Evolutionary conservation across 805 yeast genomes (phyloP).

Genomic region (Lipomyces sp.): DNA sequence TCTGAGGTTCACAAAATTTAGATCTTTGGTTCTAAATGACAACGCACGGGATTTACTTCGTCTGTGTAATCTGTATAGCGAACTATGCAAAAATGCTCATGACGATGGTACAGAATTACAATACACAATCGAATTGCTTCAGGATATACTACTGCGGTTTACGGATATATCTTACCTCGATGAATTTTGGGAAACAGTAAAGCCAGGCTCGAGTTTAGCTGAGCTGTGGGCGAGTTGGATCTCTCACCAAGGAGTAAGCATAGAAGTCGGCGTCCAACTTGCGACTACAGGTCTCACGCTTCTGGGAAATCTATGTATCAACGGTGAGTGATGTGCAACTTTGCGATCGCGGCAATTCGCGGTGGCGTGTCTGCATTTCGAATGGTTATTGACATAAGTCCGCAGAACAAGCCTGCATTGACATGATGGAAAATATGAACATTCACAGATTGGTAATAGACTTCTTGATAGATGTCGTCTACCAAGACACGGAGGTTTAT

Average conservation of each 20-base stretch:
- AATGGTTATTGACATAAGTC: too few species aligned
- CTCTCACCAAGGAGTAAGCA: not conserved
- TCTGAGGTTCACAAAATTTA: too few species aligned
- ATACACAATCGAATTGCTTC: not conserved
- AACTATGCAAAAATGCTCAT: not conserved
- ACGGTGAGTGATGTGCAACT: too few species aligned
- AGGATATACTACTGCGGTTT: not conserved
- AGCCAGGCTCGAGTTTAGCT: not conserved
- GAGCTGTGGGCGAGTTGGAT: slow-evolving; percentile 11
- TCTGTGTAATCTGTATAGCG: too few species aligned
- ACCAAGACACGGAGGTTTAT: slow-evolving; percentile 1
- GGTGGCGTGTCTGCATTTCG: too few species aligned
- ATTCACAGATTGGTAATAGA: slow-evolving; percentile 1
- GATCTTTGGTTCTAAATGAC: too few species aligned
- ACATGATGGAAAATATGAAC: not conserved
- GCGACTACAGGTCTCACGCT: slow-evolving; percentile 7
- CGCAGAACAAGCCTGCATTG: slow-evolving; percentile 2
- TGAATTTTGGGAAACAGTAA: not conserved
- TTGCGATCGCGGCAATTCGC: too few species aligned
- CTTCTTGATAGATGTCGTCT: not conserved
- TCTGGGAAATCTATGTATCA: slow-evolving; percentile 12
- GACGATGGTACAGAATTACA: too few species aligned
- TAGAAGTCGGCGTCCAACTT: not conserved
- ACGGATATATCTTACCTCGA: slow-evolving; percentile 4
- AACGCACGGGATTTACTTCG: too few species aligned